A percentile compares a stretch with the other conserved stretches of the same genome.
Conservation (phyloP, 257 asterid species). For the Verbena officinalis region DNA sequence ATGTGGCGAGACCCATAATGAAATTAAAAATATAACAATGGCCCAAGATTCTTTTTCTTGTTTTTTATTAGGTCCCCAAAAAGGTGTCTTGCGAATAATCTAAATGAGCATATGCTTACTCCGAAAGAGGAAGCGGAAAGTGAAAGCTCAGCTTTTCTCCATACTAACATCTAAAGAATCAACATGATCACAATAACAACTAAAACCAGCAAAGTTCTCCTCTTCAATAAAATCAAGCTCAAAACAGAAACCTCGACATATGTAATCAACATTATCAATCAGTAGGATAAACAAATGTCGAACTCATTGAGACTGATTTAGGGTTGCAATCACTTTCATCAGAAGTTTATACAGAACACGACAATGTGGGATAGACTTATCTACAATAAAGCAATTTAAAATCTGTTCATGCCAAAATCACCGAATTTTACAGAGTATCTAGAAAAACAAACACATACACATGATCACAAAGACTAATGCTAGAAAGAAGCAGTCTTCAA, state of each 20-base stretch:
- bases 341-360: not conserved
- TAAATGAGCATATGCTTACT: no score
- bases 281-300: not conserved
- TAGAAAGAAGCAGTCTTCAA: not conserved
- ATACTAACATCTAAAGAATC: not conserved
- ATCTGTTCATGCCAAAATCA: slow-evolving; percentile 1
- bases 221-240: not conserved
- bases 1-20: no score
- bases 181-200: no score
- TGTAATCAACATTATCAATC: not conserved
- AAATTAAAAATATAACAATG: no score
- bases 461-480: slow-evolving; percentile 3
- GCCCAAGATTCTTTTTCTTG: no score
- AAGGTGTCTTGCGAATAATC: no score
- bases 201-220: not conserved
- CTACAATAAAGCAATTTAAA: not conserved
- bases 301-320: not conserved
- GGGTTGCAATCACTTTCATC: not conserved
- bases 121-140: no score
- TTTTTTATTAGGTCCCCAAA: no score
- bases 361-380: not conserved
- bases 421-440: slow-evolving; percentile 24
- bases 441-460: not conserved
- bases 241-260: no score
- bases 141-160: no score